Conservation (phyloP, 192 early-diverging fungal species). For the Rhizoclosmatium globosum region DNA sequence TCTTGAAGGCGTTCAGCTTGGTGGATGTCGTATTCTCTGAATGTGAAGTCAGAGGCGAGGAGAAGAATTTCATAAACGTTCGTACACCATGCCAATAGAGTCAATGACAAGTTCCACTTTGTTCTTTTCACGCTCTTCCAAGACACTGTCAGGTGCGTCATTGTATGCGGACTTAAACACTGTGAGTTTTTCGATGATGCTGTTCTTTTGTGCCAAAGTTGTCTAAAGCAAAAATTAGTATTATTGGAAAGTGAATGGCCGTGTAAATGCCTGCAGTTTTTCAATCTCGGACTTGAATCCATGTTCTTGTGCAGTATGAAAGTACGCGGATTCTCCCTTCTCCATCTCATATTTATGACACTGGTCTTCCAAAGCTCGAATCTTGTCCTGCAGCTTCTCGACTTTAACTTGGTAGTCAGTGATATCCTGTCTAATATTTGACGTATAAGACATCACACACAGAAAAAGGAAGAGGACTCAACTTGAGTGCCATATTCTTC, state of each 20-base stretch:
- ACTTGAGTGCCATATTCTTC: constrained; percentile 59
- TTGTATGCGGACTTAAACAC: constrained; percentile 55
- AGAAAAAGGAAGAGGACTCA: constrained; percentile 6
- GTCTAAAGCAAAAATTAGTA: constrained; percentile 20
- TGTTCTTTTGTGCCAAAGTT: constrained; percentile 44
- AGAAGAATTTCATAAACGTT: no score
- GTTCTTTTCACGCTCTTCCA: constrained; percentile 42
- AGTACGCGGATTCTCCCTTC: constrained; percentile 30
- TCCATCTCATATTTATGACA: constrained; percentile 42
- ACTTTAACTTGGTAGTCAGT: constrained; percentile 36
- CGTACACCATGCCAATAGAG: no score
- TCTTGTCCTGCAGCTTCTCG: constrained; percentile 34
- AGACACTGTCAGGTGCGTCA: constrained; percentile 11
- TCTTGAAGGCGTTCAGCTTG: constrained; percentile 53
- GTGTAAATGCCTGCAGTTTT: constrained; percentile 41
- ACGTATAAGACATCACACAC: neutral
- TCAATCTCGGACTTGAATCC: constrained; percentile 45
- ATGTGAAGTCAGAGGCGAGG: constrained; percentile 54
- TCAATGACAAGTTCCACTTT: constrained; percentile 53
- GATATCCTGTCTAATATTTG: constrained; percentile 43
- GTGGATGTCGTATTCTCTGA: constrained; percentile 54
- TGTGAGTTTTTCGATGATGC: constrained; percentile 59
- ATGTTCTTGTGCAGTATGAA: constrained; percentile 39
- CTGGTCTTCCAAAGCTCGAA: constrained; percentile 36
- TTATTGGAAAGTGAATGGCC: neutral